Conservation (phyloP, 805 yeast genomes). For the Deakozyma indianensis region DNA sequence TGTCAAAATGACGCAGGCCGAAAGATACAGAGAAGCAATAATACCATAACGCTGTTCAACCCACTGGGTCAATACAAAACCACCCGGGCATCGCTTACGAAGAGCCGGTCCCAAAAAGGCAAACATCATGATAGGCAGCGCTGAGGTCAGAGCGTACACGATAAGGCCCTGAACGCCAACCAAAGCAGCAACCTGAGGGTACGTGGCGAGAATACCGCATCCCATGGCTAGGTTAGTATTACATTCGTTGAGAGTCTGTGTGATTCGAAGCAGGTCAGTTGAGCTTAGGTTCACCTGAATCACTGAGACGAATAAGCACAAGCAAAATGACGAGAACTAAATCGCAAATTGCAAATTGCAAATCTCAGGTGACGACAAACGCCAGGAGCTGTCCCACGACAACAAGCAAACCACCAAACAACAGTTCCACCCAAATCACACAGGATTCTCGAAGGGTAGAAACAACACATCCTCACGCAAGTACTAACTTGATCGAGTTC, state of each 20-base stretch:
- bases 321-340: constrained; percentile 9
- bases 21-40: constrained; percentile 56
- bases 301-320: no score
- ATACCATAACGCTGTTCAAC: constrained; percentile 70
- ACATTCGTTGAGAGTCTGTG: not conserved
- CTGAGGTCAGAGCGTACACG: constrained; percentile 66
- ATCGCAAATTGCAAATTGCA: no score
- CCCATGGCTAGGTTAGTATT: constrained; percentile 48
- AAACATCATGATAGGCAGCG: constrained; percentile 75
- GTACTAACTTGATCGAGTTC: constrained; percentile 71
- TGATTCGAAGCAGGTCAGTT: no score
- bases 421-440: not conserved
- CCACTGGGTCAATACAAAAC: constrained; percentile 90
- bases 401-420: no score
- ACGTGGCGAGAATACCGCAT: constrained; percentile 75
- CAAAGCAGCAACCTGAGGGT: constrained; percentile 71
- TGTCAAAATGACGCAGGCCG: constrained; percentile 72
- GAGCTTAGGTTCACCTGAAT: no score
- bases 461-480: constrained; percentile 57
- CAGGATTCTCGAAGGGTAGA: no score
- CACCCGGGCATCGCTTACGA: constrained; percentile 68
- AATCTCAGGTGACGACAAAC: no score
- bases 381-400: no score
- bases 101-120: constrained; percentile 72
- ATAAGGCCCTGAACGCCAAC: constrained; percentile 80